Conservation (phyloP, 208 protist species). For the Acanthamoeba castellanii region DNA sequence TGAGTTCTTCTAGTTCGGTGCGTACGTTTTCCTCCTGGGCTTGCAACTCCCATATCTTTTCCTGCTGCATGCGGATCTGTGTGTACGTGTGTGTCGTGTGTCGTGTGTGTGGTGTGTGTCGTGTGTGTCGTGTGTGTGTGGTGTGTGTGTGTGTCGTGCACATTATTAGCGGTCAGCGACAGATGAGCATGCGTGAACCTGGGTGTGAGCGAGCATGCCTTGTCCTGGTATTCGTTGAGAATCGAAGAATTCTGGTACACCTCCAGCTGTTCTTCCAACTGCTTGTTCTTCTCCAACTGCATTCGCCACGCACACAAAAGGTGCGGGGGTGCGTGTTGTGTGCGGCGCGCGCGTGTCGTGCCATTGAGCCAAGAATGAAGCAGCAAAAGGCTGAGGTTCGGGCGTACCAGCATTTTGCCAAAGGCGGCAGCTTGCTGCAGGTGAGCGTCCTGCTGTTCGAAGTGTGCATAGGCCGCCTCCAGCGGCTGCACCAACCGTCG, state of each 20-base stretch:
- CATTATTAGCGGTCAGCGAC: no score
- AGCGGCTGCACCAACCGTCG: slow-evolving; percentile 23
- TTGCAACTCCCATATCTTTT: slow-evolving; percentile 45
- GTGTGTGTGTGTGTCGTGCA: not conserved
- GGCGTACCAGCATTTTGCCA: slow-evolving; percentile 56
- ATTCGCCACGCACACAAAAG: not conserved
- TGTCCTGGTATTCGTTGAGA: slow-evolving; percentile 62
- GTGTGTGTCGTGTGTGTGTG: not conserved
- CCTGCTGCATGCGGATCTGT: slow-evolving; percentile 39
- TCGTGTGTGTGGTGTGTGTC: not conserved
- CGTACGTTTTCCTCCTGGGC: not conserved
- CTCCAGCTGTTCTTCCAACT: slow-evolving; percentile 45
- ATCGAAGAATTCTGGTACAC: not conserved
- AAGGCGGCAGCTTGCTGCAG: slow-evolving; percentile 43
- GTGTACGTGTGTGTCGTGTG: not conserved
- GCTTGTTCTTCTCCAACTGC: slow-evolving; percentile 62
- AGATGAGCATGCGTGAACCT: no score
- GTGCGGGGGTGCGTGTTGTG: not conserved
- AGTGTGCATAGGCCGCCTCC: slow-evolving; percentile 49
- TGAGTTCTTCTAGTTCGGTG: slow-evolving; percentile 37
- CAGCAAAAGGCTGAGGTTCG: not conserved
- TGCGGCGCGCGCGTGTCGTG: no score
- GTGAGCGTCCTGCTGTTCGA: not conserved
- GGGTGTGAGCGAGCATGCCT: not conserved
- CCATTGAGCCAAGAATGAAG: not conserved